Evolutionary conservation across 768 basidiomycete genomes (phyloP).

Genomic region (Russula ochroleuca): DNA sequence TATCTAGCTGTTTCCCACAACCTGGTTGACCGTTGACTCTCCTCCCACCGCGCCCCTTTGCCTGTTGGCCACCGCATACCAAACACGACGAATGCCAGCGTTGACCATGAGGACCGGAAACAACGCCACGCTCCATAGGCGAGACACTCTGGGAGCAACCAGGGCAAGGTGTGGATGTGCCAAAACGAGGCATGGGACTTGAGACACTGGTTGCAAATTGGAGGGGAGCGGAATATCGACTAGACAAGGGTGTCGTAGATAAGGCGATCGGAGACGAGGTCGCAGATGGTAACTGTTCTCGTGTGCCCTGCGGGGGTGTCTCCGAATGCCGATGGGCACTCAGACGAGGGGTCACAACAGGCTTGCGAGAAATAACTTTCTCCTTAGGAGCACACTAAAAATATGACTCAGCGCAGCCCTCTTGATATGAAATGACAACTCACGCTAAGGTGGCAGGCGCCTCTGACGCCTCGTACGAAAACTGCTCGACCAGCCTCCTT

Average conservation of each 20-base stretch:
- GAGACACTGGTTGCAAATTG: slow-evolving; percentile 38
- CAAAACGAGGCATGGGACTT: slow-evolving; percentile 50
- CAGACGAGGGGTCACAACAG: slow-evolving; percentile 7
- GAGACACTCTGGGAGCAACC: slow-evolving; percentile 72
- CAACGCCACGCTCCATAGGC: slow-evolving; percentile 80
- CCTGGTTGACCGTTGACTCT: slow-evolving; percentile 61
- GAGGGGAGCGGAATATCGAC: slow-evolving; percentile 41
- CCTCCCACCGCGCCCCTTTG: slow-evolving; percentile 40
- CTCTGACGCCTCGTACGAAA: slow-evolving; percentile 62
- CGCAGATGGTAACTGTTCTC: slow-evolving; percentile 27
- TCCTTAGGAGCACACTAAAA: slow-evolving; percentile 45
- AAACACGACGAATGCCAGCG: slow-evolving; percentile 77
- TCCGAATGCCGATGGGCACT: slow-evolving; percentile 18
- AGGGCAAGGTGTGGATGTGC: slow-evolving; percentile 59
- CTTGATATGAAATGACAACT: slow-evolving; percentile 27
- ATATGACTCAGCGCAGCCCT: not conserved
- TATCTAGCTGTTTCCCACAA: slow-evolving; percentile 80
- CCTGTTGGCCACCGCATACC: slow-evolving; percentile 70
- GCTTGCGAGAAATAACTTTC: slow-evolving; percentile 38
- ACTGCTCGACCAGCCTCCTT: slow-evolving; percentile 55
- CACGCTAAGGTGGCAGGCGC: slow-evolving; percentile 67
- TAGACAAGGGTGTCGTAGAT: slow-evolving; percentile 35
- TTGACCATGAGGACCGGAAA: slow-evolving; percentile 78
- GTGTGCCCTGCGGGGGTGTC: slow-evolving; percentile 4
- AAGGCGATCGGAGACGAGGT: slow-evolving; percentile 27